phyloP scores from a whole-genome alignment of 441 rosid species.

The Bruguiera hainesii region DNA sequence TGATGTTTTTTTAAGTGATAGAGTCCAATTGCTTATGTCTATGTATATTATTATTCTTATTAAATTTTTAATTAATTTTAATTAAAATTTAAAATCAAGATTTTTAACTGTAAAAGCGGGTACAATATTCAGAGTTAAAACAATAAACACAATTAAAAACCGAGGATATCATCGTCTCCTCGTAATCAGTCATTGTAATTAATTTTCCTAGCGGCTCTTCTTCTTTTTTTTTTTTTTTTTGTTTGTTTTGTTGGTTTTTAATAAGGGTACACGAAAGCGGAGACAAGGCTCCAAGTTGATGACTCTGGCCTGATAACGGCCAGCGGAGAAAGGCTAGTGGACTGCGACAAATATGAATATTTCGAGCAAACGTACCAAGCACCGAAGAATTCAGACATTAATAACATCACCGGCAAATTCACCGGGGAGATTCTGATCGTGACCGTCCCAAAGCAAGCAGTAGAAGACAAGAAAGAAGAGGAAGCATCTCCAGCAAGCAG shows the following conservation, averaged over 20 bases:
- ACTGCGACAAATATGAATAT: constrained; percentile 18
- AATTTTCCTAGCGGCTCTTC: too few species aligned
- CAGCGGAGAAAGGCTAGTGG: constrained; percentile 42
- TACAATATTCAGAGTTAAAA: too few species aligned
- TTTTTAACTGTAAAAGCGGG: too few species aligned
- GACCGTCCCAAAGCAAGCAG: constrained; percentile 32
- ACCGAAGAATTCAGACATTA: constrained; percentile 36
- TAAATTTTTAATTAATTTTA: too few species aligned
- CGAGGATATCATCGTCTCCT: too few species aligned
- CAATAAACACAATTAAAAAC: too few species aligned
- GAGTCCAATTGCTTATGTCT: too few species aligned
- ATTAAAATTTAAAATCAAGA: too few species aligned
- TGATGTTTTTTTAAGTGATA: too few species aligned
- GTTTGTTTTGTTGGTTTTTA: constrained; percentile 22
- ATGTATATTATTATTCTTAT: too few species aligned
- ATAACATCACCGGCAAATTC: constrained; percentile 22
- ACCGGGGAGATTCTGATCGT: constrained; percentile 38
- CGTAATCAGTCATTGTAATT: too few species aligned
- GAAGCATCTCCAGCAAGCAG: too few species aligned
- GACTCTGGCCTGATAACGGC: constrained; percentile 22
- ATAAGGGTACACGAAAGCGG: constrained; percentile 23
- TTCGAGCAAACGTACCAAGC: constrained; percentile 31
- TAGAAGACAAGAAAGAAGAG: background rate
- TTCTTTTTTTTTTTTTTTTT: background rate
- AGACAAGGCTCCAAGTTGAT: constrained; percentile 39